Conservation (phyloP, 495 filamentous ascomycete genomes). For the Aspergillus hancockii region DNA sequence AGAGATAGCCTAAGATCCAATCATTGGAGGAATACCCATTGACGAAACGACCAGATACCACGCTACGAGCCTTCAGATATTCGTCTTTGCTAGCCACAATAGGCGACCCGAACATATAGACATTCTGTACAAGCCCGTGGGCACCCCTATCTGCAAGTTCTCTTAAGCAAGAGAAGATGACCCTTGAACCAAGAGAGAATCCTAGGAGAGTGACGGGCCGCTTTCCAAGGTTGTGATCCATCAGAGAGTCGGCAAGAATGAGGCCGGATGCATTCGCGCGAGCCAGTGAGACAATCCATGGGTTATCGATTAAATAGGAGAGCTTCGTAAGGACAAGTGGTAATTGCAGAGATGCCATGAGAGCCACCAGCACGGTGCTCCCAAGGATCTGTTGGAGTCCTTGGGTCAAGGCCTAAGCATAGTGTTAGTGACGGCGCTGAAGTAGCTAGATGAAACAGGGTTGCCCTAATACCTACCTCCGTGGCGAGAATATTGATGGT, state of each 20-base stretch:
- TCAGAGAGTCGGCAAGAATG: slow-evolving; percentile 94
- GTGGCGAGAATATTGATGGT: slow-evolving; percentile 98
- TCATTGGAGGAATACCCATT: slow-evolving; percentile 94
- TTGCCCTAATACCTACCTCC: slow-evolving; percentile 61
- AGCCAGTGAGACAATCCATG: slow-evolving; percentile 92
- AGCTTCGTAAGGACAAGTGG: slow-evolving; percentile 93
- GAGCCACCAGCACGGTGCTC: slow-evolving; percentile 78
- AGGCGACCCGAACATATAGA: slow-evolving; percentile 90
- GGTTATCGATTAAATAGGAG: slow-evolving; percentile 96
- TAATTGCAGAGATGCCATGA: slow-evolving; percentile 94
- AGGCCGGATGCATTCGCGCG: slow-evolving; percentile 84
- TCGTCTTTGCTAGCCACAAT: slow-evolving; percentile 92
- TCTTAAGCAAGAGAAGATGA: slow-evolving; percentile 89
- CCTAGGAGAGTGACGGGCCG: slow-evolving; percentile 94
- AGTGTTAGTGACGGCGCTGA: slow-evolving; percentile 13
- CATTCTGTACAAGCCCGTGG: slow-evolving; percentile 91
- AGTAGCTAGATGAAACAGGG: background rate
- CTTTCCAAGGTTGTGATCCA: slow-evolving; percentile 87
- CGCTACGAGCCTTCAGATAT: slow-evolving; percentile 74
- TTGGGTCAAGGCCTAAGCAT: slow-evolving; percentile 80
- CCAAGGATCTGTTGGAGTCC: slow-evolving; percentile 94
- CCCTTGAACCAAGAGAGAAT: slow-evolving; percentile 87
- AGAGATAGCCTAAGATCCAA: slow-evolving; percentile 98
- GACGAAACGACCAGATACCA: slow-evolving; percentile 87
- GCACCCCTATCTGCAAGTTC: slow-evolving; percentile 87